phyloP scores from a whole-genome alignment of 2,329 filamentous ascomycete genomes.

The Nemania diffusa region DNA sequence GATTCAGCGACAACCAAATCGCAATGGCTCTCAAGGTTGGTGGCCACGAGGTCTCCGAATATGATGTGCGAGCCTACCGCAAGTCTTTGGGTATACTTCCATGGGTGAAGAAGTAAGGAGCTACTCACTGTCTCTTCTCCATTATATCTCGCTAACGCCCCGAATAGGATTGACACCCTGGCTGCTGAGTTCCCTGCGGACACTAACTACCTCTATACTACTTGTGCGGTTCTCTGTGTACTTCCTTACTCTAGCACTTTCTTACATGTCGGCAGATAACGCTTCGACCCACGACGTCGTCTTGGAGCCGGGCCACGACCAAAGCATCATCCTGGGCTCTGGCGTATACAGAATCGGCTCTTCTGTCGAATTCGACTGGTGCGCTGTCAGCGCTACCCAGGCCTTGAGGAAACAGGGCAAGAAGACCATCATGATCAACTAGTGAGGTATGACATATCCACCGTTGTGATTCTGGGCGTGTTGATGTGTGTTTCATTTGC shows the following conservation, averaged over 20 bases:
- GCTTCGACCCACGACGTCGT: constrained; percentile 91
- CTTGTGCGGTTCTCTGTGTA: constrained; percentile 57
- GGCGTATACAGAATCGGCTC: constrained; percentile 98
- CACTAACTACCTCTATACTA: constrained; percentile 97
- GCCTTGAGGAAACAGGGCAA: constrained; percentile 87
- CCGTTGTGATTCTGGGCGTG: background rate
- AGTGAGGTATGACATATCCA: constrained; percentile 55
- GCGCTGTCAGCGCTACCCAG: constrained; percentile 88
- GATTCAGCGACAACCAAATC: constrained; percentile 97
- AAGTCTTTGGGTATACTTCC: constrained; percentile 81
- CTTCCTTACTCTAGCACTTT: background rate
- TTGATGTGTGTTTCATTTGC: background rate
- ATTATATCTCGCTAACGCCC: background rate
- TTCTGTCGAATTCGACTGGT: constrained; percentile 99
- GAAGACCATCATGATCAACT: constrained; percentile 98
- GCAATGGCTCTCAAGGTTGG: constrained; percentile 75
- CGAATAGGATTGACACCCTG: constrained; percentile 81
- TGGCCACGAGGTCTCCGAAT: constrained; percentile 79
- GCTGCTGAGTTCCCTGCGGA: constrained; percentile 96
- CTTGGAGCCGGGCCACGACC: constrained; percentile 76
- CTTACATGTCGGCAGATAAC: constrained; percentile 66
- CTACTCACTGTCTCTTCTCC: background rate
- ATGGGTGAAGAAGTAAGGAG: constrained; percentile 83
- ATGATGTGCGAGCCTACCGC: constrained; percentile 70
- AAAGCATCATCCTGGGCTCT: constrained; percentile 88